Evolutionary conservation across 768 basidiomycete genomes (phyloP).

Genomic region (Dioszegia crocea): DNA sequence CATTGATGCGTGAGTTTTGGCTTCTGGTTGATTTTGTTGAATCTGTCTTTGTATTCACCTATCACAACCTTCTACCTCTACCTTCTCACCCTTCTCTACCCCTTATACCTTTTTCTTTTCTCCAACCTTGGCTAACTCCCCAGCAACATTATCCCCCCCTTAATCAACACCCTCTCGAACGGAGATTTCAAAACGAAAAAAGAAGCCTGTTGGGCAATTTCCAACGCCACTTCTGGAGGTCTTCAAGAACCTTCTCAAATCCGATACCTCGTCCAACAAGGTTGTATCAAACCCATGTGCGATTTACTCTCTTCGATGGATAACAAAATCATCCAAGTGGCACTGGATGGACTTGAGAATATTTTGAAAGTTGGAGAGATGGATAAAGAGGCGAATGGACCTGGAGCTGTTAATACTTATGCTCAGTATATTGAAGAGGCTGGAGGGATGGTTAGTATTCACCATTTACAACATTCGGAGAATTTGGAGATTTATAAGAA

Average conservation of each 20-base stretch:
- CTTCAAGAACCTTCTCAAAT: constrained; percentile 95
- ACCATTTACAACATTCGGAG: constrained; percentile 98
- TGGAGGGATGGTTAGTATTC: constrained; percentile 97
- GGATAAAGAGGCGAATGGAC: constrained; percentile 77
- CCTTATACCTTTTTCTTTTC: too few species aligned
- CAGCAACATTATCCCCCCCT: constrained; percentile 76
- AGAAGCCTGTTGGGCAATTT: constrained; percentile 99
- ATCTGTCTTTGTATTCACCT: constrained; percentile 12
- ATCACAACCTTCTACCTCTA: too few species aligned
- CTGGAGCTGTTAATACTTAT: constrained; percentile 84
- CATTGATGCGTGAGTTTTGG: constrained; percentile 78
- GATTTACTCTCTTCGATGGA: constrained; percentile 97
- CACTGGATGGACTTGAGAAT: constrained; percentile 96
- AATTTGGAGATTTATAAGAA: constrained; percentile 99
- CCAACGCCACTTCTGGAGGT: constrained; percentile 96
- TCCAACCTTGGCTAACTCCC: too few species aligned
- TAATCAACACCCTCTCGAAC: constrained; percentile 95
- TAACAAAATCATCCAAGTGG: constrained; percentile 97
- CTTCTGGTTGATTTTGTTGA: background rate
- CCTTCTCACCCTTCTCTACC: too few species aligned
- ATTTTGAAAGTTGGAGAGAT: constrained; percentile 95
- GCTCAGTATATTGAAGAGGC: constrained; percentile 94
- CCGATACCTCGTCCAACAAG: constrained; percentile 93
- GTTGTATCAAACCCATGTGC: constrained; percentile 97
- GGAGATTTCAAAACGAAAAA: constrained; percentile 99